Percentiles rank a stretch among this genome's conserved stretches.
Conservation (phyloP, 2,329 filamentous ascomycete species). For the Claviceps sorghi region DNA sequence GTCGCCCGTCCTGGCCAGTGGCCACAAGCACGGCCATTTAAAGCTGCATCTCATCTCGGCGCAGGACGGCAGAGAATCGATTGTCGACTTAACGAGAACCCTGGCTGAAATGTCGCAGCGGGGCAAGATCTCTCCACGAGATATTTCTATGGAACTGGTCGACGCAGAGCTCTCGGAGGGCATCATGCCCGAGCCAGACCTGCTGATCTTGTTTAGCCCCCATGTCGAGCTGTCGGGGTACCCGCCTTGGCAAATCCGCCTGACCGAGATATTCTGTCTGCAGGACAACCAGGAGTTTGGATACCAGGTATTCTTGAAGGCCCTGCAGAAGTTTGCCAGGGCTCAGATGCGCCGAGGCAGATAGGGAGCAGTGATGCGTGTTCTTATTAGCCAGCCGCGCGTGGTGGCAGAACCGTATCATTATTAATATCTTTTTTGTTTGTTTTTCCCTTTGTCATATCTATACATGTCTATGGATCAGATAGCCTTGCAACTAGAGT, state of each 20-base stretch:
- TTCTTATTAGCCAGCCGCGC: neutral
- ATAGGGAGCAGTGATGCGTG: conserved; percentile 18
- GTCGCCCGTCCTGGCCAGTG: conserved; percentile 13
- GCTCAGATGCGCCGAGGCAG: conserved; percentile 79
- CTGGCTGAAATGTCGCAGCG: conserved; percentile 89
- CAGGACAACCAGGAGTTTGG: conserved; percentile 70
- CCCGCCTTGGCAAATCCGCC: conserved; percentile 86
- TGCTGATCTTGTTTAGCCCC: conserved; percentile 76
- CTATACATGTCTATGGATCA: neutral
- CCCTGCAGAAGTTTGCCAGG: conserved; percentile 67
- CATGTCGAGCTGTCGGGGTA: conserved; percentile 77
- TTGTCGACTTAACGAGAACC: conserved; percentile 91
- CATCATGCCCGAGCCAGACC: conserved; percentile 78
- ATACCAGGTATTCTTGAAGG: conserved; percentile 85
- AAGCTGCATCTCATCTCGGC: conserved; percentile 66
- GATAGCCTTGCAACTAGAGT: neutral
- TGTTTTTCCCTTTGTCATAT: neutral
- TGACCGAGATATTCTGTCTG: conserved; percentile 84
- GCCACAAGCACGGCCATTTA: conserved; percentile 27
- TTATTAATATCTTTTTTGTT: neutral
- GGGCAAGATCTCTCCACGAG: conserved; percentile 62
- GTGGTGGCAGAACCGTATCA: neutral
- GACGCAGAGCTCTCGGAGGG: conserved; percentile 71
- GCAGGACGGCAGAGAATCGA: conserved; percentile 80
- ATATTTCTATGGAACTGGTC: conserved; percentile 75